Percentiles rank a stretch among this genome's conserved stretches.
Conservation (phyloP, 805 yeast species). For the Komagataella mondaviorum region DNA sequence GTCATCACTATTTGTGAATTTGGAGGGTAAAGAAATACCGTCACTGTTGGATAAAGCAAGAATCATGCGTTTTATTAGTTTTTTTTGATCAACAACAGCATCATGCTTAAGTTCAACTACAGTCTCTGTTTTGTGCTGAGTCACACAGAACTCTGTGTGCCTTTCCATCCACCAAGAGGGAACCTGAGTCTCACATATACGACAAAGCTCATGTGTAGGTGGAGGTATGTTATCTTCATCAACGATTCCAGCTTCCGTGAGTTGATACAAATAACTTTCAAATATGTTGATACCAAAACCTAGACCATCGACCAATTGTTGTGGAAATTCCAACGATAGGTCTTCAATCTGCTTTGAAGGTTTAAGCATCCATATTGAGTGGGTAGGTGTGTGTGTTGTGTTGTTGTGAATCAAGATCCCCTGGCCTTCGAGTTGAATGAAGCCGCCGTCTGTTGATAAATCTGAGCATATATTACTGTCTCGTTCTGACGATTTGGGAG, state of each 20-base stretch:
- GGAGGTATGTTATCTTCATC: slow-evolving; percentile 57
- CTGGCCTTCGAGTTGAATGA: slow-evolving; percentile 80
- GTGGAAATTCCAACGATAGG: slow-evolving; percentile 57
- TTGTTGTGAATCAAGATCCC: slow-evolving; percentile 72
- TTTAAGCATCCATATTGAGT: slow-evolving; percentile 87
- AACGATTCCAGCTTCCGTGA: slow-evolving; percentile 50
- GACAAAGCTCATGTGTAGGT: slow-evolving; percentile 75
- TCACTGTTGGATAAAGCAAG: slow-evolving; percentile 20
- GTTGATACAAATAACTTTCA: slow-evolving; percentile 51
- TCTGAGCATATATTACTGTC: slow-evolving; percentile 9
- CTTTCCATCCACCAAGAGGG: slow-evolving; percentile 95
- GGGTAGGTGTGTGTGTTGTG: slow-evolving; percentile 44
- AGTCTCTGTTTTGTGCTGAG: slow-evolving; percentile 75
- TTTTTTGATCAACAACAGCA: slow-evolving; percentile 54
- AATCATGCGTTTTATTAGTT: slow-evolving; percentile 28
- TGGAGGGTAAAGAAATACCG: slow-evolving; percentile 3
- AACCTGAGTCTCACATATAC: slow-evolving; percentile 83
- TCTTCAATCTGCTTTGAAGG: slow-evolving; percentile 56
- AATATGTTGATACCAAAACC: slow-evolving; percentile 88
- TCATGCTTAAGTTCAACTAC: slow-evolving; percentile 69
- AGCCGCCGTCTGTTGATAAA: slow-evolving; percentile 43
- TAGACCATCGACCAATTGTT: slow-evolving; percentile 51
- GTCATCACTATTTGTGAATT: not conserved
- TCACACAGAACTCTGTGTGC: slow-evolving; percentile 77
- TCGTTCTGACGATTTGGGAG: not conserved